Percentiles rank a stretch among this genome's conserved stretches.
phyloP scores from a whole-genome alignment of 2,329 filamentous ascomycete genomes.

The Alternaria conjuncta region DNA sequence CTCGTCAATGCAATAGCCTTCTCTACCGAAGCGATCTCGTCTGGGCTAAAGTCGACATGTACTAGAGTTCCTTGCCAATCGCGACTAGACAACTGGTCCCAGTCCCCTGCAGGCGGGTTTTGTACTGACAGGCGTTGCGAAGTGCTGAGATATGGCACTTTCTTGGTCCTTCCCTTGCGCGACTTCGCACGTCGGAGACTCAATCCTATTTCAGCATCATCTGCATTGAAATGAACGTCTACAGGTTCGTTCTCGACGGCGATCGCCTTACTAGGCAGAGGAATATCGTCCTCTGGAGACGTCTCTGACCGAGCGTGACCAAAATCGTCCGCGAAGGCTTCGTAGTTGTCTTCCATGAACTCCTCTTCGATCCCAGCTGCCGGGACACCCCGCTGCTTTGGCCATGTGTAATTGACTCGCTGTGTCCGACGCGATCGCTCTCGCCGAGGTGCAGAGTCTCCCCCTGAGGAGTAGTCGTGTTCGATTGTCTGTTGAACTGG shows the following conservation, averaged over 20 bases:
- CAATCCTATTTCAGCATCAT: constrained; percentile 31
- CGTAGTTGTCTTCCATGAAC: constrained; percentile 5
- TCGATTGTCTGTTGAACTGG: constrained; percentile 7
- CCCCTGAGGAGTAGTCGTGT: constrained; percentile 26
- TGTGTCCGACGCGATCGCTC: constrained; percentile 31
- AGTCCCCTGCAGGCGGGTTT: constrained; percentile 21
- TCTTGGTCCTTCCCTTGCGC: background rate
- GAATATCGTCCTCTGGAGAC: constrained; percentile 14
- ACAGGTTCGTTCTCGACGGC: constrained; percentile 26
- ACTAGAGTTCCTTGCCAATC: constrained; percentile 39
- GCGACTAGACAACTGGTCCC: constrained; percentile 31
- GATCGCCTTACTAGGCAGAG: constrained; percentile 16
- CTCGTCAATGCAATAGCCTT: constrained; percentile 15
- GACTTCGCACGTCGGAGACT: background rate
- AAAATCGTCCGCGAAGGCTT: background rate
- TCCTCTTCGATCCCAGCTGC: background rate
- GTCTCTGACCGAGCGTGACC: constrained; percentile 15
- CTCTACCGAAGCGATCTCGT: constrained; percentile 35
- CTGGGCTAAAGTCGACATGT: constrained; percentile 43
- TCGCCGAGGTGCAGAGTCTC: constrained; percentile 20
- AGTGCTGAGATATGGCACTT: constrained; percentile 35
- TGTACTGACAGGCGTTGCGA: constrained; percentile 28
- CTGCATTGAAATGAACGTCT: constrained; percentile 21
- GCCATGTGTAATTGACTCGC: constrained; percentile 38
- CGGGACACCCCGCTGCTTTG: constrained; percentile 12